Percentiles rank a stretch among this genome's conserved stretches.
phyloP scores from a whole-genome alignment of 257 asterid species.

The Hygrophila difformis region DNA sequence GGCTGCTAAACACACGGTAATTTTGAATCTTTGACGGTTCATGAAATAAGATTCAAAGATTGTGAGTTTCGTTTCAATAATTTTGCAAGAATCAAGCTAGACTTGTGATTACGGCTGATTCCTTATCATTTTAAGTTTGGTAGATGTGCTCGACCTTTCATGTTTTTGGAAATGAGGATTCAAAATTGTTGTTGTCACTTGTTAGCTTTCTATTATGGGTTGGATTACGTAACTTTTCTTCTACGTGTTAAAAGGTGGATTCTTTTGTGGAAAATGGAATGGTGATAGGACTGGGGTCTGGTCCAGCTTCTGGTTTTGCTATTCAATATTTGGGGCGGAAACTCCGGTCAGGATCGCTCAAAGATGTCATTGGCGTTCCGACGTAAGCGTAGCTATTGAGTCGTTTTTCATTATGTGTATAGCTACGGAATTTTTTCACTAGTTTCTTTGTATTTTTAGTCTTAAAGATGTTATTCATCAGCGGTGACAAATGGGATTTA shows the following conservation, averaged over 20 bases:
- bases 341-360: slow-evolving; percentile 47
- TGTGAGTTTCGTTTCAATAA: not conserved
- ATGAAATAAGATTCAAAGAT: not conserved
- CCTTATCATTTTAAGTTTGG: not conserved
- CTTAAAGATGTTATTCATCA: not conserved
- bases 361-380: slow-evolving; percentile 48
- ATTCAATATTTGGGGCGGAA: slow-evolving; percentile 64
- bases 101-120: no score
- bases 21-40: slow-evolving; percentile 10
- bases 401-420: not conserved
- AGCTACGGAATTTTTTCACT: not conserved
- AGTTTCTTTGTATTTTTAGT: not conserved
- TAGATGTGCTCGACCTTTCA: no score
- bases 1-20: slow-evolving; percentile 63
- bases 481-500: no score
- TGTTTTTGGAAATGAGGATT: not conserved
- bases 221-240: slow-evolving; percentile 5
- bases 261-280: slow-evolving; percentile 63
- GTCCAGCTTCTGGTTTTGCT: slow-evolving; percentile 58
- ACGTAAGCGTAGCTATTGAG: slow-evolving; percentile 39
- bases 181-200: not conserved
- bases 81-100: not conserved
- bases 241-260: slow-evolving; percentile 44
- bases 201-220: not conserved
- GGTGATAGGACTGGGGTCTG: slow-evolving; percentile 70